phyloP scores from a whole-genome alignment of 1,284 basidiomycete genomes.

The Crucibulum parvulum region DNA sequence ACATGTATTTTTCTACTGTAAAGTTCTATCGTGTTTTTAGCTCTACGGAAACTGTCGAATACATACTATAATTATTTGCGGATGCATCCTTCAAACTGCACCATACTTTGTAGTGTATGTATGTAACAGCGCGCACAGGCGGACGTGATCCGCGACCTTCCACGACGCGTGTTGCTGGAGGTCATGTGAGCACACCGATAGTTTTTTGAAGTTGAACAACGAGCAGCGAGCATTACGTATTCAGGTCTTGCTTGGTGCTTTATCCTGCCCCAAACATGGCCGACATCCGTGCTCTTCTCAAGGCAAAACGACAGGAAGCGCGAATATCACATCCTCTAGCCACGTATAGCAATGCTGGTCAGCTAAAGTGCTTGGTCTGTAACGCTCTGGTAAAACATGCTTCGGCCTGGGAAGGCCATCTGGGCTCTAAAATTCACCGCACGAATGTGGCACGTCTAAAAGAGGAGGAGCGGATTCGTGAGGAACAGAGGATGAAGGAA shows the following conservation, averaged over 20 bases:
- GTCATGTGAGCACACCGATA: no score
- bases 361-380: slow-evolving; percentile 76
- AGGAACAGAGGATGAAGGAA: slow-evolving; percentile 38
- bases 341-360: slow-evolving; percentile 65
- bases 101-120: no score
- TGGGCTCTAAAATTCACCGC: slow-evolving; percentile 81
- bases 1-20: no score
- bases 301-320: slow-evolving; percentile 77
- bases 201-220: no score
- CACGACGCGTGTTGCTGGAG: no score
- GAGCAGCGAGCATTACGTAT: no score
- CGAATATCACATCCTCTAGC: slow-evolving; percentile 77
- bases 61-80: no score
- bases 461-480: slow-evolving; percentile 54
- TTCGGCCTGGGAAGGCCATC: slow-evolving; percentile 84
- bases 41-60: no score
- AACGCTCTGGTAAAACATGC: slow-evolving; percentile 70
- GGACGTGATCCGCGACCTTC: no score
- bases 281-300: slow-evolving; percentile 76
- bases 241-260: not conserved
- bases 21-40: no score
- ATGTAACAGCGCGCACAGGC: no score
- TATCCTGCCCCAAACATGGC: slow-evolving; percentile 52
- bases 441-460: slow-evolving; percentile 62
- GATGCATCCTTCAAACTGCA: no score